Conservation (phyloP, 441 rosid genomes). For the Populus hybrid region DNA sequence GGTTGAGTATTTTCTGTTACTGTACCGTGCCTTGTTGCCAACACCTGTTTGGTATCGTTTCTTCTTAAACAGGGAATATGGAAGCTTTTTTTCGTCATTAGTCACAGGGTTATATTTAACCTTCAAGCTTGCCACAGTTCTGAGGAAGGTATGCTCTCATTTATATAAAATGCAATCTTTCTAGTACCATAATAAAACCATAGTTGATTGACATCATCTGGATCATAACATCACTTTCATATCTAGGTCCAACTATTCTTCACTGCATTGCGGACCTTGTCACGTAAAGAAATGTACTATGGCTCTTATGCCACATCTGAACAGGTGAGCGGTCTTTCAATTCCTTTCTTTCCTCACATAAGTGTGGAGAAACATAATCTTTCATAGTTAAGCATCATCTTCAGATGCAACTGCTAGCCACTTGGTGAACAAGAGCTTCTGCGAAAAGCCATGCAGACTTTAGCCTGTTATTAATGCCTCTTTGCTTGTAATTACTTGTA, state of each 20-base stretch:
- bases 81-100: conserved; percentile 60
- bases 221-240: neutral
- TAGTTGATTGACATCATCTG: neutral
- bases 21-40: conserved; percentile 60
- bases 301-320: conserved; percentile 61
- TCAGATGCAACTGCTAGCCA: neutral
- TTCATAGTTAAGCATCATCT: neutral
- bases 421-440: no score
- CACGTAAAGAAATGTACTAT: conserved; percentile 53
- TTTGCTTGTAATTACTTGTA: neutral
- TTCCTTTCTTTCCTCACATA: neutral
- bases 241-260: conserved; percentile 56
- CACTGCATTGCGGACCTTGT: conserved; percentile 51
- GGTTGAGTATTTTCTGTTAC: conserved; percentile 50
- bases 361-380: neutral
- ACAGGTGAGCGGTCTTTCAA: conserved; percentile 34
- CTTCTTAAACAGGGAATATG: conserved; percentile 65
- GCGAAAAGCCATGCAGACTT: neutral
- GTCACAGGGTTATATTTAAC: conserved; percentile 62
- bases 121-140: conserved; percentile 57
- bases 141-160: conserved; percentile 47
- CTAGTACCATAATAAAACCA: neutral
- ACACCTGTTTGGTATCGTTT: conserved; percentile 69
- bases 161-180: conserved; percentile 4
- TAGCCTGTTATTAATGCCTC: neutral